phyloP scores from a whole-genome alignment of 192 early-diverging fungal genomes.

The Coemansia guatemalensis region DNA sequence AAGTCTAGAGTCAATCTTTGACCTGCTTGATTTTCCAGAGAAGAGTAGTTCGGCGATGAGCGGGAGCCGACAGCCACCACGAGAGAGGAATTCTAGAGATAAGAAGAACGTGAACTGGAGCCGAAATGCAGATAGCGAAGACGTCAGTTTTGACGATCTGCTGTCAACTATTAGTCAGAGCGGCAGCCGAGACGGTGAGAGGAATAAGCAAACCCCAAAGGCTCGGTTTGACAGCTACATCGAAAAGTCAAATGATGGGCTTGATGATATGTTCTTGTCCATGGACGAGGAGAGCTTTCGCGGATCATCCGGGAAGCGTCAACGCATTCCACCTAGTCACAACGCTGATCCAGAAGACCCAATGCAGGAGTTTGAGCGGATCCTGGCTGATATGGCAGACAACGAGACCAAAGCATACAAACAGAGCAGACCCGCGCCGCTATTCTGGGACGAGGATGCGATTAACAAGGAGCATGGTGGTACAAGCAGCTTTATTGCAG shows the following conservation, averaged over 20 bases:
- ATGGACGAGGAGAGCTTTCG: not conserved
- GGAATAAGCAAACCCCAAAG: not conserved
- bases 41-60: not conserved
- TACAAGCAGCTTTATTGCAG: constrained; percentile 13
- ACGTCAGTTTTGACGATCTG: constrained; percentile 22
- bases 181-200: not conserved
- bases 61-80: not conserved
- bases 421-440: constrained; percentile 24
- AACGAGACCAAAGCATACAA: constrained; percentile 27
- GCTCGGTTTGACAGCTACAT: not conserved
- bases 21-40: constrained; percentile 21
- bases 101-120: not conserved
- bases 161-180: constrained; percentile 22
- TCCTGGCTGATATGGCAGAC: constrained; percentile 33
- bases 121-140: not conserved
- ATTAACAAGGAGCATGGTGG: constrained; percentile 3
- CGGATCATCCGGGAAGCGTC: not conserved
- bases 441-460: constrained; percentile 30
- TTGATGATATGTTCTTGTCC: not conserved
- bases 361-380: constrained; percentile 48
- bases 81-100: not conserved
- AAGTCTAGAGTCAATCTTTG: constrained; percentile 32
- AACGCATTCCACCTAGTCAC: not conserved
- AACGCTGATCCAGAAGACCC: constrained; percentile 12
- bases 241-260: not conserved